phyloP scores from a whole-genome alignment of 106 monocot species.

The Triglochin maritima region DNA sequence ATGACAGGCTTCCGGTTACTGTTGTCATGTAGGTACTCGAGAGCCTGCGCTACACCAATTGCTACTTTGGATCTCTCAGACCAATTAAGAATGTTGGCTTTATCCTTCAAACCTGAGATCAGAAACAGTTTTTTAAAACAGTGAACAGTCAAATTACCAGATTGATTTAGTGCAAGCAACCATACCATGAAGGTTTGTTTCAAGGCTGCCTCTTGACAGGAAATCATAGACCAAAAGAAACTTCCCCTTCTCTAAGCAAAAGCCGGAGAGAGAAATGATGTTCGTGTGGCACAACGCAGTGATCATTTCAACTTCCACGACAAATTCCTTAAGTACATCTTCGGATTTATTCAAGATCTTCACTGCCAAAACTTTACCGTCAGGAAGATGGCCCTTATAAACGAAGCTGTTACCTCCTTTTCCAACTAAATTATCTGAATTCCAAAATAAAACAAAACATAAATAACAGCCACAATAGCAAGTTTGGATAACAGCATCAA shows the following conservation, averaged over 20 bases:
- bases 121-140: not conserved
- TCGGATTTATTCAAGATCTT: constrained; percentile 40
- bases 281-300: constrained; percentile 44
- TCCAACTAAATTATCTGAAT: constrained; percentile 51
- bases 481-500: not conserved
- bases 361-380: constrained; percentile 41
- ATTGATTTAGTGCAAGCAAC: not conserved
- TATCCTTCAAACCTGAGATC: constrained; percentile 1
- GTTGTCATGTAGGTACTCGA: constrained; percentile 28
- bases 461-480: too few species aligned
- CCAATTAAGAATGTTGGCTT: constrained; percentile 13
- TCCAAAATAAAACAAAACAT: not conserved
- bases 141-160: not conserved
- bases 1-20: constrained; percentile 14
- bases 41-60: constrained; percentile 34
- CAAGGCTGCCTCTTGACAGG: constrained; percentile 47
- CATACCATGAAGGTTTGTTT: constrained; percentile 49
- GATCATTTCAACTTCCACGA: constrained; percentile 46
- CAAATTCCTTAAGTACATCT: constrained; percentile 30
- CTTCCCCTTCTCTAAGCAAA: constrained; percentile 41
- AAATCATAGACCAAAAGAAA: constrained; percentile 54
- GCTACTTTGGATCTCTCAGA: constrained; percentile 31
- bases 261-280: constrained; percentile 44
- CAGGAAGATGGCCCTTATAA: constrained; percentile 35
- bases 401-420: constrained; percentile 49